These are phyloP conservation scores for Dendrobium nobile DNA, from an alignment of 106 monocot species.

Conservation along the genomic window DNA sequence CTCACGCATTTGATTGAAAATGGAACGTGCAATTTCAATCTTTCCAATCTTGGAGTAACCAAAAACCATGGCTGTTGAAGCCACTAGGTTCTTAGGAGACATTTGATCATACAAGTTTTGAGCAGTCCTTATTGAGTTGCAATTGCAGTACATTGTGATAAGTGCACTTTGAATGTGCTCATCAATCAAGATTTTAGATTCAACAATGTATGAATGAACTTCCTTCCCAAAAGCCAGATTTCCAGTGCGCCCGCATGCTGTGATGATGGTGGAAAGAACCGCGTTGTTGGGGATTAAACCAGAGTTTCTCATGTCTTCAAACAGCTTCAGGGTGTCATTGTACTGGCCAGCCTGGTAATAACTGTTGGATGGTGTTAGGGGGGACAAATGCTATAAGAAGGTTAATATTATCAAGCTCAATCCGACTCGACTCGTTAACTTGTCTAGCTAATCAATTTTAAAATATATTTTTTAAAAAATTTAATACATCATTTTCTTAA, in stretches of 20 bases:
- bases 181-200: constrained; percentile 20
- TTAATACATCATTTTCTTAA: no score
- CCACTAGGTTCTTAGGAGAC: constrained; percentile 35
- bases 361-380: constrained; percentile 27
- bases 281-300: constrained; percentile 25
- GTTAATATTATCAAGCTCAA: background rate
- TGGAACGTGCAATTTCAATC: constrained; percentile 32
- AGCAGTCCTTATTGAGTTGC: constrained; percentile 43
- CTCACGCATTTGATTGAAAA: constrained; percentile 44
- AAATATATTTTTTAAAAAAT: no score
- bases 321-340: constrained; percentile 51
- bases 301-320: constrained; percentile 46
- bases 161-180: constrained; percentile 35
- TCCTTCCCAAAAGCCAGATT: constrained; percentile 26
- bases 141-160: constrained; percentile 59
- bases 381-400: background rate
- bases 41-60: constrained; percentile 45
- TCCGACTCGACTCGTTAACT: no score
- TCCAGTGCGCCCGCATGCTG: constrained; percentile 38
- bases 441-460: no score
- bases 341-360: constrained; percentile 55
- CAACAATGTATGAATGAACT: constrained; percentile 38
- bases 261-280: constrained; percentile 42
- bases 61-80: constrained; percentile 64
- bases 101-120: constrained; percentile 36